Conservation (phyloP, 345 rosid species). For the Hibiscus trionum region DNA sequence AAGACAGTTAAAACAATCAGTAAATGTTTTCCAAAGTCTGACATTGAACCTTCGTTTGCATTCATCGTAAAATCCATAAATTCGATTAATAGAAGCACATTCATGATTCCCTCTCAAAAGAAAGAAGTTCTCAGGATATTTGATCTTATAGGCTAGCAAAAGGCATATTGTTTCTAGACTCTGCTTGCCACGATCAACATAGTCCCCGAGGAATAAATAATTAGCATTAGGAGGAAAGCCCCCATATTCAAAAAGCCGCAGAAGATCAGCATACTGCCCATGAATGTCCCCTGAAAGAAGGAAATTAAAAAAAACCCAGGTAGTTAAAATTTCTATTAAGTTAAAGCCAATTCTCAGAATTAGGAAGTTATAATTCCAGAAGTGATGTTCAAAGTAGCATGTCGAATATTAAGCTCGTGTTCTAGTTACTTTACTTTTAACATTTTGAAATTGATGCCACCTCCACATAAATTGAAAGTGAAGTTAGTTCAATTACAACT, state of each 20-base stretch:
- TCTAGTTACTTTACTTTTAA: neutral
- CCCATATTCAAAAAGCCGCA: conserved; percentile 90
- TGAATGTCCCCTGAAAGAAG: conserved; percentile 66
- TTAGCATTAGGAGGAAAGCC: conserved; percentile 85
- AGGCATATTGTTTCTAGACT: conserved; percentile 94
- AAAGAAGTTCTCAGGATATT: conserved; percentile 89
- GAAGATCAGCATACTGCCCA: conserved; percentile 80
- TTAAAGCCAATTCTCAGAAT: neutral
- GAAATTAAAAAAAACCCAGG: conserved; percentile 4
- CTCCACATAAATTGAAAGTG: neutral
- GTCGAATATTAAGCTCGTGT: neutral
- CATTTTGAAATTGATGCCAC: neutral
- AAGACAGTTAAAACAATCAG: conserved; percentile 90
- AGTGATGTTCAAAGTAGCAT: neutral
- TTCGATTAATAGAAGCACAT: conserved; percentile 81
- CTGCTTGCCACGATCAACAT: conserved; percentile 94
- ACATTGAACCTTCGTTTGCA: conserved; percentile 90
- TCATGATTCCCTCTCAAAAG: conserved; percentile 85
- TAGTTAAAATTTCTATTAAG: neutral
- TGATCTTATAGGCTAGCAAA: conserved; percentile 81
- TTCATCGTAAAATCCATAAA: conserved; percentile 91
- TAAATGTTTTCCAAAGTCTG: conserved; percentile 75
- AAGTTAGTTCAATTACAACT: conserved; percentile 2
- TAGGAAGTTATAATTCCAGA: neutral
- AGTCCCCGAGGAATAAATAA: conserved; percentile 83